Conservation (phyloP, 116 monocot species). For the Dioscorea cayenensis region DNA sequence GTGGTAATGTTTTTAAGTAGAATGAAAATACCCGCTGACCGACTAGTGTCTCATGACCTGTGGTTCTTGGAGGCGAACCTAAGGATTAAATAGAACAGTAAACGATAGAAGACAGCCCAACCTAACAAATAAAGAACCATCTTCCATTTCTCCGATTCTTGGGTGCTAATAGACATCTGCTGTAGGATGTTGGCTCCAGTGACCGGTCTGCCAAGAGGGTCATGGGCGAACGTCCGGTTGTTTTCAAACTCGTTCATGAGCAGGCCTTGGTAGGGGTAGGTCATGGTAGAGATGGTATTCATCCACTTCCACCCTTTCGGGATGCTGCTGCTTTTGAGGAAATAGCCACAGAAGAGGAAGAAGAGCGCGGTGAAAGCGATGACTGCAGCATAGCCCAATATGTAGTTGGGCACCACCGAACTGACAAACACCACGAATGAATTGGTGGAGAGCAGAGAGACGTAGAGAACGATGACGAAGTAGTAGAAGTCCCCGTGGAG, state of each 20-base stretch:
- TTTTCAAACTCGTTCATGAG: constrained; percentile 32
- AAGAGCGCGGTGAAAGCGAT: constrained; percentile 47
- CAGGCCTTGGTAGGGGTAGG: constrained; percentile 35
- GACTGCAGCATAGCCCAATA: constrained; percentile 38
- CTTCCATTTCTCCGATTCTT: constrained; percentile 22
- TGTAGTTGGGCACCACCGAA: constrained; percentile 43
- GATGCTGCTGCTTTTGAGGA: constrained; percentile 24
- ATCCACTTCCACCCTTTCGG: constrained; percentile 35
- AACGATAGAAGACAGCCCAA: constrained; percentile 38
- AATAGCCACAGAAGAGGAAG: constrained; percentile 49
- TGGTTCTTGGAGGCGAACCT: constrained; percentile 41
- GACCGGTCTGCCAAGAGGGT: neutral
- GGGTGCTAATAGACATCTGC: constrained; percentile 10
- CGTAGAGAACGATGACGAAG: constrained; percentile 34
- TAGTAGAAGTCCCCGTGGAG: constrained; percentile 28
- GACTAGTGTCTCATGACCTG: constrained; percentile 17
- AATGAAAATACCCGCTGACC: too few relatives aligned
- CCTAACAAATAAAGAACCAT: constrained; percentile 30
- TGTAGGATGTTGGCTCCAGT: constrained; percentile 19
- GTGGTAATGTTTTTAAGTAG: too few relatives aligned
- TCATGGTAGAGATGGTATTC: constrained; percentile 41
- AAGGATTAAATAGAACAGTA: constrained; percentile 31
- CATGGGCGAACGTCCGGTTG: neutral
- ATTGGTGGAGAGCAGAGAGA: constrained; percentile 37
- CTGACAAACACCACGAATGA: constrained; percentile 48